These are phyloP conservation scores for Anisodus tanguticus DNA, from an alignment of 257 asterid species.

Conservation along the genomic window DNA sequence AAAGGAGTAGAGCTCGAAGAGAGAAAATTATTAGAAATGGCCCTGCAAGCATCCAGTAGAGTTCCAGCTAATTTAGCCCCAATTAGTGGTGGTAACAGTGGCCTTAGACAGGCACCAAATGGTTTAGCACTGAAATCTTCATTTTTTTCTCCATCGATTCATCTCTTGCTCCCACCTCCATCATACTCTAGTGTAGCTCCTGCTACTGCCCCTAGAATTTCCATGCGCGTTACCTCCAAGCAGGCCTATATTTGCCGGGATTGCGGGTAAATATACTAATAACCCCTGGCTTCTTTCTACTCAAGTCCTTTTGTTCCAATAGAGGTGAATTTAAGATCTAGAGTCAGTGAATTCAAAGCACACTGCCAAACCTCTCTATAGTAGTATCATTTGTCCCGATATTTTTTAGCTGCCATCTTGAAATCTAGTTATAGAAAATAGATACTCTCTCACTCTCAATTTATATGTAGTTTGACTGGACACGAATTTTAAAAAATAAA, in stretches of 20 bases:
- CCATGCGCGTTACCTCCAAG: constrained; percentile 81
- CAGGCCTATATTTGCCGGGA: constrained; percentile 96
- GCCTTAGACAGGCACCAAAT: constrained; percentile 51
- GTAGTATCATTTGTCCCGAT: background rate
- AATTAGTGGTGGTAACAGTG: constrained; percentile 47
- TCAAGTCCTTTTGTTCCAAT: background rate
- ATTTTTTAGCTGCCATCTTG: too few relatives aligned
- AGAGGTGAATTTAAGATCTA: background rate
- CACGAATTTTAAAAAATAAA: too few relatives aligned
- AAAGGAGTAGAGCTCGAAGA: background rate
- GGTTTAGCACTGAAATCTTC: constrained; percentile 68
- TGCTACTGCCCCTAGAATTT: constrained; percentile 64
- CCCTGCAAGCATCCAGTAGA: constrained; percentile 55
- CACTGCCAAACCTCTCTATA: background rate
- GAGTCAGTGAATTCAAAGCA: background rate
- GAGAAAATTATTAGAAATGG: constrained; percentile 45
- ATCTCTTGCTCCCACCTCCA: constrained; percentile 50
- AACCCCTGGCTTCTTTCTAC: too few relatives aligned
- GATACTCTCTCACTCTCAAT: too few relatives aligned
- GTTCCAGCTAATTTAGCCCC: constrained; percentile 40
- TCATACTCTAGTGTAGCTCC: constrained; percentile 37
- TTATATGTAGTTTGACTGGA: too few relatives aligned
- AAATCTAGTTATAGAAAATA: too few relatives aligned
- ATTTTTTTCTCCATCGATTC: constrained; percentile 63
- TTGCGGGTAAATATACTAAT: constrained; percentile 68